phyloP scores from a whole-genome alignment of 2,329 filamentous ascomycete genomes.

The Nemania abortiva region DNA sequence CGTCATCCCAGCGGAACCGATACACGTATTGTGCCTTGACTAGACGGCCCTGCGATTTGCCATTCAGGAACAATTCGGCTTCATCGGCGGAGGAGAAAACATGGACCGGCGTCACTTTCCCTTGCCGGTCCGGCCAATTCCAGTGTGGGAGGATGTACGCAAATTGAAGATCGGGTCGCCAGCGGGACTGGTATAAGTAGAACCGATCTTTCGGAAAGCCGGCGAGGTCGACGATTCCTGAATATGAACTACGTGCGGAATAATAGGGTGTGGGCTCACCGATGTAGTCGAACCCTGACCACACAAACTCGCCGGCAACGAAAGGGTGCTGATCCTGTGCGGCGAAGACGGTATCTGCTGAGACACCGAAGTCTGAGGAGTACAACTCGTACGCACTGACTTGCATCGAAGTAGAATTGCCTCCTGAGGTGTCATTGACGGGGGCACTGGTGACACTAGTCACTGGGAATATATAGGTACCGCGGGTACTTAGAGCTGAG shows the following conservation, averaged over 20 bases:
- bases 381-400: conserved; percentile 67
- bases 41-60: conserved; percentile 57
- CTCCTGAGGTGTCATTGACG: conserved; percentile 55
- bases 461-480: conserved; percentile 66
- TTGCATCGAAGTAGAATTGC: conserved; percentile 52
- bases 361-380: conserved; percentile 59
- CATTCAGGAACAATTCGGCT: conserved; percentile 67
- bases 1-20: conserved; percentile 65
- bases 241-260: conserved; percentile 63
- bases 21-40: conserved; percentile 55
- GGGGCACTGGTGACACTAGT: conserved; percentile 54
- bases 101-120: conserved; percentile 64
- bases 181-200: conserved; percentile 66
- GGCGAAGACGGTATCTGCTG: conserved; percentile 65
- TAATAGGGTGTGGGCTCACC: conserved; percentile 64
- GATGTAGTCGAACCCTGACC: conserved; percentile 64
- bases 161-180: conserved; percentile 60
- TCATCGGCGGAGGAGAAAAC: conserved; percentile 65
- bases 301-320: conserved; percentile 66
- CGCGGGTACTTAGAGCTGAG: conserved; percentile 62
- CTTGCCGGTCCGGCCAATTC: conserved; percentile 64
- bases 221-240: conserved; percentile 67
- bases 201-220: conserved; percentile 69
- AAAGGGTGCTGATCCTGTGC: conserved; percentile 62
- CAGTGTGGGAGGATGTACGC: conserved; percentile 68